Conservation (phyloP, 345 rosid species). For the Eucalyptus cloeziana region DNA sequence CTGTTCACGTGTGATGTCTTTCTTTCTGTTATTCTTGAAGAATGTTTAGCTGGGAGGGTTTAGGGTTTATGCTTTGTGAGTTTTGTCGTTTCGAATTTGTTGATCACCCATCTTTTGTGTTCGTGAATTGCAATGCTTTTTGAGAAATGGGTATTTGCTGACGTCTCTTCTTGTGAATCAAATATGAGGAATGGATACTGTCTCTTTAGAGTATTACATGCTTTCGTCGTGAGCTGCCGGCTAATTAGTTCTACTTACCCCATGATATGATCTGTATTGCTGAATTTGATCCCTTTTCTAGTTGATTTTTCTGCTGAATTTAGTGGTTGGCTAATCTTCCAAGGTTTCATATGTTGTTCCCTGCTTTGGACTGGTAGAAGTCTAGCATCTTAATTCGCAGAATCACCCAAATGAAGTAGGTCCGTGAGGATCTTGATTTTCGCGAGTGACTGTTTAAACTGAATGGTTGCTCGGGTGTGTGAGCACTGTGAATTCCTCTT, state of each 20-base stretch:
- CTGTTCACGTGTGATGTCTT: not conserved
- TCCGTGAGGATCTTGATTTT: not conserved
- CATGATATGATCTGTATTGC: not conserved
- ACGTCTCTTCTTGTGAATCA: not conserved
- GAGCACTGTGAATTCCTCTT: not conserved
- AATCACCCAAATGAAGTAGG: not conserved
- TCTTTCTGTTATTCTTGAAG: not conserved
- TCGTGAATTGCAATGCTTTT: not conserved
- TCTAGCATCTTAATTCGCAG: not conserved
- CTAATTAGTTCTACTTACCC: not conserved
- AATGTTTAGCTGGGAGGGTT: not conserved
- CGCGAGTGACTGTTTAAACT: not conserved
- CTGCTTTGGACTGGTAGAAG: not conserved
- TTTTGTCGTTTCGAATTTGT: not conserved
- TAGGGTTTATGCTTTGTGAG: not conserved
- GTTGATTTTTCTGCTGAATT: not conserved
- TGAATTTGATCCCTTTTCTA: not conserved
- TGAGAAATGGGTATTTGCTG: not conserved
- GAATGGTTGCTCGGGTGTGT: not conserved
- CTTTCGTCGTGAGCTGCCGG: not conserved
- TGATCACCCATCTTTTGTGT: not conserved
- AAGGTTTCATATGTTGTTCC: not conserved
- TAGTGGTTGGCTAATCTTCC: not conserved
- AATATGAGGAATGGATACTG: not conserved
- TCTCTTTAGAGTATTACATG: not conserved